These are phyloP conservation scores for Aspergillus candidus DNA, from an alignment of 2,329 filamentous ascomycete species.

Conservation along the genomic window DNA sequence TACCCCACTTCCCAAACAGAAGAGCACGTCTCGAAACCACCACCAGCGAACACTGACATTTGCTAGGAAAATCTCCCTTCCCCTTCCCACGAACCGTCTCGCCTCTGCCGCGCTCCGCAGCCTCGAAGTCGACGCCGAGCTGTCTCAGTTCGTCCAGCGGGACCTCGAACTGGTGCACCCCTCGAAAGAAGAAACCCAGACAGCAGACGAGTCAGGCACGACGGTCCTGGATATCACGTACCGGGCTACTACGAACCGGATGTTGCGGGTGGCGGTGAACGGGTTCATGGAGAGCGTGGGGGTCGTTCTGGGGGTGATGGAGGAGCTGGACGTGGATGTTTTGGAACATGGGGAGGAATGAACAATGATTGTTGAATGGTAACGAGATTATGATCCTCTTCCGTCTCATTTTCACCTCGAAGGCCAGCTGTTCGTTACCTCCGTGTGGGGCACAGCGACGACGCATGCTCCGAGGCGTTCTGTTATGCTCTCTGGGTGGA, in stretches of 20 bases:
- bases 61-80: constrained; percentile 64
- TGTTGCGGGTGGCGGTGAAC: constrained; percentile 93
- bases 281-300: constrained; percentile 88
- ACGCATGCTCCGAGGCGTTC: too few species aligned
- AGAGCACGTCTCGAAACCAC: too few species aligned
- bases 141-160: constrained; percentile 76
- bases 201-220: constrained; percentile 26
- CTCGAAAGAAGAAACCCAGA: constrained; percentile 15
- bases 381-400: too few species aligned
- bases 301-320: constrained; percentile 82
- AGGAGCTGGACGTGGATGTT: constrained; percentile 80
- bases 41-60: constrained; percentile 5
- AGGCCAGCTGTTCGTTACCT: too few species aligned
- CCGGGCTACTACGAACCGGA: constrained; percentile 84
- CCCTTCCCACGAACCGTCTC: constrained; percentile 73
- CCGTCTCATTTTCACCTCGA: too few species aligned
- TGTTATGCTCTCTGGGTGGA: too few species aligned
- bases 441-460: too few species aligned
- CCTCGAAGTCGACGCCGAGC: constrained; percentile 78
- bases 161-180: constrained; percentile 54
- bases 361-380: constrained; percentile 1
- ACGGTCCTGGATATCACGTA: constrained; percentile 68
- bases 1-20: background rate
- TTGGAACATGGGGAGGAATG: constrained; percentile 43
- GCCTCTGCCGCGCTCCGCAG: constrained; percentile 69